Evolutionary conservation across 169 alveolate species (phyloP), one percentile per base, ranked within the genome.

Genomic region (Fabrea salina): DNA sequence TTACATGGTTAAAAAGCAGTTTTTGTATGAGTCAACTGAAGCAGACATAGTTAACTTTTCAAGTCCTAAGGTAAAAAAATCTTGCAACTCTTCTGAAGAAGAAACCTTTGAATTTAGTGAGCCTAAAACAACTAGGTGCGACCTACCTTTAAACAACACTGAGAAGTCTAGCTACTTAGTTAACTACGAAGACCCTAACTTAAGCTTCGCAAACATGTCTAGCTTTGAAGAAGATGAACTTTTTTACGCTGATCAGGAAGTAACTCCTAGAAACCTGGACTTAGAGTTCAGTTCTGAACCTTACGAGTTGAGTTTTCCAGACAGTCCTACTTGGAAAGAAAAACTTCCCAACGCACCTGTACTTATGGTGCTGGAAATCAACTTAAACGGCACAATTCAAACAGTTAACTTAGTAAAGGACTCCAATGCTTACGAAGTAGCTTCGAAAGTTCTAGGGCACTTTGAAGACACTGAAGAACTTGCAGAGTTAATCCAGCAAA

Each of bases 271-370:
- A 61, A 1, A 16, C 1, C 54, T 33, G 25, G 40, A 16, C 11
- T 56, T 16, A 1, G 51, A 27, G 0, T 33, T 61, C 11, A 13
- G 13, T 33, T 33, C 39, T 33, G 74, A 61, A 8, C 32, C 74
- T 11, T n/a, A n/a, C n/a, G n/a, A n/a, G n/a, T n/a, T n/a, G n/a
- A n/a, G n/a, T n/a, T n/a, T n/a, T n/a, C 4, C 39, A 30, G 74
- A 51, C 11, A 61, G 74, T 35, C 74, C 74, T 33, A 16, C 53
- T 16, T 61, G 74, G 74, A 47, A 61, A 16, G n/a, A n/a, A n/a
- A 61, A 61, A 61, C 54, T 61, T 16, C 74, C 74, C n/a, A n/a
- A n/a, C n/a, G n/a, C n/a, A 33, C 74, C 44, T 61, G 16, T 61
- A 16, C 50, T 61, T 25, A 16, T 61, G 44, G 11, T 61, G 8